These are phyloP conservation scores for Colletotrichum costaricense DNA, from an alignment of 2,329 filamentous ascomycete species.

Conservation along the genomic window DNA sequence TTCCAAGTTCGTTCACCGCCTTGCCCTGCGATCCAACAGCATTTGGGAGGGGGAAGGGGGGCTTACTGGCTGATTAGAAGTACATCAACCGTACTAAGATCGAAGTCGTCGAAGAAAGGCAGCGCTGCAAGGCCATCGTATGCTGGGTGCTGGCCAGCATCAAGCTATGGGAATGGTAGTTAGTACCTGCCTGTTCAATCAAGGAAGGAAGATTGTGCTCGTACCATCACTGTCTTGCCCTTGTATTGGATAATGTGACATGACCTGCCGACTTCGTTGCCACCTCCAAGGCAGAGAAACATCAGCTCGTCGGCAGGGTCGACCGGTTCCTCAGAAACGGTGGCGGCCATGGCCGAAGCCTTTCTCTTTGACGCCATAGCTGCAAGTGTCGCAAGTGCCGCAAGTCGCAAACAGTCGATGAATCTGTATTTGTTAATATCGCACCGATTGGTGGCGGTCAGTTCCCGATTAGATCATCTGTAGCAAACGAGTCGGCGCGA, in stretches of 20 bases:
- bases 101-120: constrained; percentile 98
- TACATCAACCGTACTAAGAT: constrained; percentile 95
- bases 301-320: constrained; percentile 94
- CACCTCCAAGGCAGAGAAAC: constrained; percentile 93
- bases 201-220: constrained; percentile 5
- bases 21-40: constrained; percentile 40
- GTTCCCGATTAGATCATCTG: constrained; percentile 21
- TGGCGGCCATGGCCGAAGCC: constrained; percentile 75
- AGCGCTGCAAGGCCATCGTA: constrained; percentile 94
- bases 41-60: constrained; percentile 36
- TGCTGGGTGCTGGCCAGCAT: constrained; percentile 95
- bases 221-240: constrained; percentile 98
- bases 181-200: neutral
- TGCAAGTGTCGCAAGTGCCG: constrained; percentile 7
- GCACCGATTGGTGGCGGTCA: constrained; percentile 1
- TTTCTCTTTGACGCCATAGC: constrained; percentile 95
- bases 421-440: neutral
- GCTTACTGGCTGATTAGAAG: constrained; percentile 99
- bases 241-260: constrained; percentile 99
- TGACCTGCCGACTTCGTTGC: constrained; percentile 96
- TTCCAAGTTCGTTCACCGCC: constrained; percentile 36
- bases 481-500: neutral
- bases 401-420: constrained; percentile 13
- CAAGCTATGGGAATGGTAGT: constrained; percentile 70
- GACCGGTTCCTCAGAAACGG: constrained; percentile 79